Percentiles rank a stretch among this genome's conserved stretches.
Conservation (phyloP, 306 rosid genomes). For the Citrullus mucosospermus region DNA sequence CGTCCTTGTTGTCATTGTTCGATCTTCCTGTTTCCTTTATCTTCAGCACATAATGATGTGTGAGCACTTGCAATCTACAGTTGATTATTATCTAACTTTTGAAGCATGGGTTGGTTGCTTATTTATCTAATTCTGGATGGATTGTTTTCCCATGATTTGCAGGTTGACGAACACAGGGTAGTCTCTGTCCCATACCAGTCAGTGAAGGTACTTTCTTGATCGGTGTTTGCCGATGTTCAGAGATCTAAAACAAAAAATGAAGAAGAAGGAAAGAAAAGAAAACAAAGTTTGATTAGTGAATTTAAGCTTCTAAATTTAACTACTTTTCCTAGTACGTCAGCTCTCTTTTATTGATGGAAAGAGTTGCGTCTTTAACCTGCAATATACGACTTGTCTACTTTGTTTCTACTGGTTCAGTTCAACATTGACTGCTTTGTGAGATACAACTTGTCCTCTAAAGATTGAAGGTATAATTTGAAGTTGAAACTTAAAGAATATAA, state of each 20-base stretch:
- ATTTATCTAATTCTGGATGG: constrained; percentile 11
- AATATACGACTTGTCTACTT: background rate
- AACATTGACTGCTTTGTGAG: background rate
- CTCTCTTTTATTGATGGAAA: background rate
- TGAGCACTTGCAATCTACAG: background rate
- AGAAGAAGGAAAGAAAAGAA: background rate
- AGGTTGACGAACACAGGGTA: constrained; percentile 91
- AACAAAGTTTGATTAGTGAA: background rate
- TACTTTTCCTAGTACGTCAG: background rate
- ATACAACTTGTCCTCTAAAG: background rate
- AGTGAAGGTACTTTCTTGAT: constrained; percentile 47
- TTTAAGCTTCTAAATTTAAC: background rate
- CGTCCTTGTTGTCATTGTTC: background rate
- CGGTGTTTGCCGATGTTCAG: background rate
- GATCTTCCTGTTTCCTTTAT: background rate
- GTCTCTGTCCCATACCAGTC: constrained; percentile 67
- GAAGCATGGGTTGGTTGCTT: background rate
- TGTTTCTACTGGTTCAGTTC: background rate
- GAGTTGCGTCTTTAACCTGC: background rate
- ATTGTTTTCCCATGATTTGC: constrained; percentile 14
- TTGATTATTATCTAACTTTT: background rate
- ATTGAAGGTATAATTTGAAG: background rate
- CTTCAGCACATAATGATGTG: background rate
- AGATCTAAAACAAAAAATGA: too few relatives aligned
- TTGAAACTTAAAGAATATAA: background rate